Evolutionary conservation across 129 eudicot genomes (phyloP).

Genomic region (Artemisia tridentata): DNA sequence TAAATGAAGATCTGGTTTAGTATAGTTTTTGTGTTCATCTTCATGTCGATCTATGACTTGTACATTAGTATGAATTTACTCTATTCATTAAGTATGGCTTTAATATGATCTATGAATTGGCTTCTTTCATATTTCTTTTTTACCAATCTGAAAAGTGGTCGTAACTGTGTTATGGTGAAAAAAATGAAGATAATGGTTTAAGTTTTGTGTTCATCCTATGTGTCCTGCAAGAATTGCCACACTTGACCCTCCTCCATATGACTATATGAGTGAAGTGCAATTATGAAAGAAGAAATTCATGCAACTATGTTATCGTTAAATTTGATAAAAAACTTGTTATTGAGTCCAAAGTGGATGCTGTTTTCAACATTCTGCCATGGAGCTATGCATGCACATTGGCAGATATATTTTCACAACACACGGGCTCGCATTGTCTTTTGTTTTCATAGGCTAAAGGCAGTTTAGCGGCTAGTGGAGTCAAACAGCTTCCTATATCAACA

Average conservation of each 20-base stretch:
- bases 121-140: no score
- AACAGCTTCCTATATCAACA: conserved; percentile 75
- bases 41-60: no score
- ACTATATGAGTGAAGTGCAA: neutral
- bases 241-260: neutral
- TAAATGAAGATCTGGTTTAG: no score
- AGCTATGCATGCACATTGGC: conserved; percentile 20
- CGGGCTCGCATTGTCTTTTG: conserved; percentile 28
- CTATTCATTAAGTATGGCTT: no score
- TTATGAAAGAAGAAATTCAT: neutral
- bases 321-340: conserved; percentile 7
- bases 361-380: conserved; percentile 22
- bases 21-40: no score
- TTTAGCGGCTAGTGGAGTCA: conserved; percentile 34
- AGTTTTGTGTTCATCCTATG: no score
- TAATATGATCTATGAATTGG: no score
- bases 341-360: conserved; percentile 55
- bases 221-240: no score
- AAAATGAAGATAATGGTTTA: no score
- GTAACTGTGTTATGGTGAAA: no score
- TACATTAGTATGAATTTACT: no score
- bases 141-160: no score
- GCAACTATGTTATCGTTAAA: neutral
- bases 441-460: conserved; percentile 36
- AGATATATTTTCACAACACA: conserved; percentile 27